Evolutionary conservation across 2,329 filamentous ascomycete species (phyloP), one percentile per base, ranked within the genome.

Genomic region (Aureobasidium zeae): DNA sequence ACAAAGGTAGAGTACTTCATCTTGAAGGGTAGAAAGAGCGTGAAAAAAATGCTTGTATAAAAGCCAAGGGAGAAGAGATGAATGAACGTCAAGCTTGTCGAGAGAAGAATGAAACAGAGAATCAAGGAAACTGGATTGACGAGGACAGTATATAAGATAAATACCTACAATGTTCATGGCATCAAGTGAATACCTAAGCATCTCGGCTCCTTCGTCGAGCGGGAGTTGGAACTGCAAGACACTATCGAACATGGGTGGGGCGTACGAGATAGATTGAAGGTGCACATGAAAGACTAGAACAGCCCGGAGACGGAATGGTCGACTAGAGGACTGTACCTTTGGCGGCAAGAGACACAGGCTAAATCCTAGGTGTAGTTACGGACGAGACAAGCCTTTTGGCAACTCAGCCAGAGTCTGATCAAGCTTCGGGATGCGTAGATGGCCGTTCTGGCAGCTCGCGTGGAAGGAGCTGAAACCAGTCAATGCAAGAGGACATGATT

Each of bases 1-100:
- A 50, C 33, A 30, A 56, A 31, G 41, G 52, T 24, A 11, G 49
- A 49, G 31, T 46, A 45, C 48, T 52, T 53, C 53, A 55, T 56
- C 25, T 21, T 54, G 48, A 32, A 41, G 29, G 32, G 34, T 48
- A 30, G 38, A 47, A 38, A 37, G 28, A 41, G 35, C 39, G 39
- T 29, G 24, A 32, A 48, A 38, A 42, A 32, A 48, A 46, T 46
- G 42, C 3, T 25, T 20, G 19, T 22, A 5, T 15, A 30, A 35
- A 31, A 15, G 41, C 12, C 11, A n/a, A 36, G n/a, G 34, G 12
- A 26, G 32, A 30, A 43, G 30, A 34, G n/a, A 26, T 24, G 39
- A 43, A 34, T 16, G 30, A 15, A 33, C 20, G 29, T 41, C 37
- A 41, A 41, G 29, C 20, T 33, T 43, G 25, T n/a, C 5, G 15